Conservation (phyloP, 2,329 filamentous ascomycete species). For the Fusarium tanahbumbuense region DNA sequence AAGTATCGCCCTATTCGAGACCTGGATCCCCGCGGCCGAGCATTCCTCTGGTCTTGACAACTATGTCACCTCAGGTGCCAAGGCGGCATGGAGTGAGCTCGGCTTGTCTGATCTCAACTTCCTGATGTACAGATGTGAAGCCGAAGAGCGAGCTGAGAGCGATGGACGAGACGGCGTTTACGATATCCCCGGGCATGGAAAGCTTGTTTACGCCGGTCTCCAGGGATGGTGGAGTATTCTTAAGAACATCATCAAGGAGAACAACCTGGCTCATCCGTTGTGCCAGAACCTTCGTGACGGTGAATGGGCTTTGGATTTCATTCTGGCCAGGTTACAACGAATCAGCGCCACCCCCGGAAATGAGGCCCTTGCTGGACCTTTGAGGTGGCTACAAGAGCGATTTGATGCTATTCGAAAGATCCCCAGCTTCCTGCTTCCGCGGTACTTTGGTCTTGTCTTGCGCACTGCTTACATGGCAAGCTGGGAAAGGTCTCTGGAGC, state of each 20-base stretch:
- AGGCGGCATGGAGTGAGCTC: conserved; percentile 79
- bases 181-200: conserved; percentile 83
- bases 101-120: conserved; percentile 89
- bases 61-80: conserved; percentile 84
- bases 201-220: conserved; percentile 93
- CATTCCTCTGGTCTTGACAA: conserved; percentile 85
- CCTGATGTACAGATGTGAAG: conserved; percentile 88
- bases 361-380: conserved; percentile 70
- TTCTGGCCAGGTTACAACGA: conserved; percentile 79
- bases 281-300: conserved; percentile 93
- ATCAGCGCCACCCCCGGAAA: conserved; percentile 73
- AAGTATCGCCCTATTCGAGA: conserved; percentile 95
- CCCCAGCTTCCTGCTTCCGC: conserved; percentile 88
- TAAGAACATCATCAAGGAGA: conserved; percentile 84
- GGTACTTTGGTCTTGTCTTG: conserved; percentile 92
- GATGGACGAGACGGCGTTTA: conserved; percentile 88
- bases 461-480: conserved; percentile 89
- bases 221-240: conserved; percentile 98
- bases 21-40: conserved; percentile 90
- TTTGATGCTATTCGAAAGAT: conserved; percentile 88
- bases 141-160: conserved; percentile 85
- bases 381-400: conserved; percentile 82
- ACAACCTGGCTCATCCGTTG: conserved; percentile 91
- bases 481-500: conserved; percentile 78
- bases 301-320: conserved; percentile 92